A percentile compares a stretch with the other conserved stretches of the same genome.
Evolutionary conservation across 768 basidiomycete species (phyloP).

Genomic region (Sporobolomyces pararoseus): DNA sequence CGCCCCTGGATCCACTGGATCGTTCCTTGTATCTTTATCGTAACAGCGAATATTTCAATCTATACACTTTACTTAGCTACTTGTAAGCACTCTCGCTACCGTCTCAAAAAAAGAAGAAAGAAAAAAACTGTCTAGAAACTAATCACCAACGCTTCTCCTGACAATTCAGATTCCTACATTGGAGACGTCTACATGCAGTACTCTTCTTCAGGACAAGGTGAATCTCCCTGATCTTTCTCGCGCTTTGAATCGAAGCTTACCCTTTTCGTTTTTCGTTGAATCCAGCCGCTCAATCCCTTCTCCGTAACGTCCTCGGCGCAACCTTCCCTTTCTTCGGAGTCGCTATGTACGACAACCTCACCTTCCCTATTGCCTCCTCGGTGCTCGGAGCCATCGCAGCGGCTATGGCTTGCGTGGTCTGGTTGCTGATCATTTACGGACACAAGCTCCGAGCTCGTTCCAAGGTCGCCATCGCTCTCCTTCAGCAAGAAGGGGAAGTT

Average conservation of each 20-base stretch:
- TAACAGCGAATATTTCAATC: slow-evolving; percentile 1
- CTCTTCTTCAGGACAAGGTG: slow-evolving; percentile 35
- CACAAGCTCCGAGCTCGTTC: slow-evolving; percentile 15
- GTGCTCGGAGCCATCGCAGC: slow-evolving; percentile 40
- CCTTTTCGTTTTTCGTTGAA: neutral
- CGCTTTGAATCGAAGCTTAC: neutral
- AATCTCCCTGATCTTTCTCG: neutral
- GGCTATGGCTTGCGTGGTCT: slow-evolving; percentile 35
- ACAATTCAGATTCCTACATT: slow-evolving; percentile 30
- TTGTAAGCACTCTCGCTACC: slow-evolving; percentile 11
- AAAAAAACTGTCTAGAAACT: too few species aligned
- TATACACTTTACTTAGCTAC: slow-evolving; percentile 23
- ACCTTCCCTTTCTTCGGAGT: slow-evolving; percentile 40
- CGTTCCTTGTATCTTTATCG: slow-evolving; percentile 38
- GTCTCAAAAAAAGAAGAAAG: too few species aligned
- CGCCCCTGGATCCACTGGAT: slow-evolving; percentile 42
- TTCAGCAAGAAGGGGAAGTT: slow-evolving; percentile 28
- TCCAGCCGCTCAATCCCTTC: slow-evolving; percentile 11
- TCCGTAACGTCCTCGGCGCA: slow-evolving; percentile 35
- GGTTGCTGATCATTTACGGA: slow-evolving; percentile 33
- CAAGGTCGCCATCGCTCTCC: slow-evolving; percentile 9
- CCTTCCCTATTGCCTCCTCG: slow-evolving; percentile 26
- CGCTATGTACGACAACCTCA: slow-evolving; percentile 30
- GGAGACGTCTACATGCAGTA: slow-evolving; percentile 34
- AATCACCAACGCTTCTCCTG: too few species aligned